Conservation (phyloP, 1,284 basidiomycete genomes). For the Moesziomyces globuligerus region DNA sequence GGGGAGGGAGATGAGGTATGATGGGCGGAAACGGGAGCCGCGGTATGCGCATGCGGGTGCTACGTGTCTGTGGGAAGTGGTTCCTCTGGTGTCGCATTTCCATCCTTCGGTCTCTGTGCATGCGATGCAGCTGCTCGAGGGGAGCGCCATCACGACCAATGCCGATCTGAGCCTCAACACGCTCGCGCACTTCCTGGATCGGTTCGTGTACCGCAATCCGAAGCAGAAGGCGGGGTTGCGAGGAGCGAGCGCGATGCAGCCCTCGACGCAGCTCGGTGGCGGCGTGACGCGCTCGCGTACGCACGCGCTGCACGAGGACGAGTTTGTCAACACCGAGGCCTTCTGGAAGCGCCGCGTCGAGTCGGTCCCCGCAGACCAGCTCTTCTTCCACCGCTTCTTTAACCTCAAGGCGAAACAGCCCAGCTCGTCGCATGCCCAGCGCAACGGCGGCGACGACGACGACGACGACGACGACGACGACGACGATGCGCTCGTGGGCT, state of each 20-base stretch:
- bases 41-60: constrained; percentile 83
- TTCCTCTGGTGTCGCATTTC: constrained; percentile 80
- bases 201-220: constrained; percentile 92
- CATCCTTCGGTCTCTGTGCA: constrained; percentile 91
- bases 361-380: constrained; percentile 83
- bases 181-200: constrained; percentile 88
- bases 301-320: constrained; percentile 68
- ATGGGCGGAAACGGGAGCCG: constrained; percentile 81
- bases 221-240: constrained; percentile 84
- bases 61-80: constrained; percentile 69
- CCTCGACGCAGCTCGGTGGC: constrained; percentile 72
- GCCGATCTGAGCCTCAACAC: constrained; percentile 93
- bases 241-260: constrained; percentile 86
- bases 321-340: constrained; percentile 78
- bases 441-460: constrained; percentile 24
- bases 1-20: too few relatives aligned
- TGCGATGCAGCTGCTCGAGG: constrained; percentile 84
- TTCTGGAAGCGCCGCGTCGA: constrained; percentile 80
- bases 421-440: constrained; percentile 19
- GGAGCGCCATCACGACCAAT: constrained; percentile 76
- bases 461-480: constrained; percentile 44
- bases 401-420: constrained; percentile 61
- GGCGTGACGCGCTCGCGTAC: constrained; percentile 78
- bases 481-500: constrained; percentile 69
- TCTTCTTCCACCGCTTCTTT: constrained; percentile 67